Evolutionary conservation across 495 filamentous ascomycete species (phyloP).

Genomic region (Talaromyces stipitatus): DNA sequence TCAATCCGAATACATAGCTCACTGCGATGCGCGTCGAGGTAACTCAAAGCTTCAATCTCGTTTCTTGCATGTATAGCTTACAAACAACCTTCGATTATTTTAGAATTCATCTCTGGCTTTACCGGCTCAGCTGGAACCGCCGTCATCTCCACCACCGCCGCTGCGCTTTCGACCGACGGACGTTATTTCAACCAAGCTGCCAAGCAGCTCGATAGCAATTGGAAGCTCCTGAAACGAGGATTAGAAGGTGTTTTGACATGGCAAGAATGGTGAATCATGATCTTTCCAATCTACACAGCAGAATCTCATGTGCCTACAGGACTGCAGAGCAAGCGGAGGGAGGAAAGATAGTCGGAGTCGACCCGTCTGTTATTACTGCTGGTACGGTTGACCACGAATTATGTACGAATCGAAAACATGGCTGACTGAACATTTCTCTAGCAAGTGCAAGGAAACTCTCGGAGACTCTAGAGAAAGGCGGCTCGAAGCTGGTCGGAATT

Average conservation of each 20-base stretch:
- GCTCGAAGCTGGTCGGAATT: constrained; percentile 63
- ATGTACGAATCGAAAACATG: background rate
- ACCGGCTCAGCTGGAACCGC: constrained; percentile 92
- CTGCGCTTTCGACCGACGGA: constrained; percentile 89
- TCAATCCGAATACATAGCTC: constrained; percentile 95
- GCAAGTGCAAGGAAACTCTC: constrained; percentile 77
- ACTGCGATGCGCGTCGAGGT: constrained; percentile 86
- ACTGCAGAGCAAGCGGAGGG: constrained; percentile 73
- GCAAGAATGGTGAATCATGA: constrained; percentile 75
- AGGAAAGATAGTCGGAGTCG: constrained; percentile 84
- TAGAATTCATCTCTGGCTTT: constrained; percentile 87
- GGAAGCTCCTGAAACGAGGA: constrained; percentile 87
- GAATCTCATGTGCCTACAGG: constrained; percentile 30
- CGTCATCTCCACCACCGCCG: constrained; percentile 78
- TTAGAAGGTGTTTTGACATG: constrained; percentile 90
- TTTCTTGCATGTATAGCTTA: background rate
- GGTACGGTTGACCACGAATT: constrained; percentile 29
- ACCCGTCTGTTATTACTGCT: constrained; percentile 81
- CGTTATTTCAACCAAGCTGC: constrained; percentile 97
- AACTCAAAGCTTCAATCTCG: constrained; percentile 14
- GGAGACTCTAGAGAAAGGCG: constrained; percentile 81
- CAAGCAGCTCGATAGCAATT: constrained; percentile 88
- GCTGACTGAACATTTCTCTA: constrained; percentile 12
- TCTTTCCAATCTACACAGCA: background rate
- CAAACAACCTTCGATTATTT: constrained; percentile 5